Evolutionary conservation across 495 filamentous ascomycete species (phyloP).

Genomic region (Podospora conica): DNA sequence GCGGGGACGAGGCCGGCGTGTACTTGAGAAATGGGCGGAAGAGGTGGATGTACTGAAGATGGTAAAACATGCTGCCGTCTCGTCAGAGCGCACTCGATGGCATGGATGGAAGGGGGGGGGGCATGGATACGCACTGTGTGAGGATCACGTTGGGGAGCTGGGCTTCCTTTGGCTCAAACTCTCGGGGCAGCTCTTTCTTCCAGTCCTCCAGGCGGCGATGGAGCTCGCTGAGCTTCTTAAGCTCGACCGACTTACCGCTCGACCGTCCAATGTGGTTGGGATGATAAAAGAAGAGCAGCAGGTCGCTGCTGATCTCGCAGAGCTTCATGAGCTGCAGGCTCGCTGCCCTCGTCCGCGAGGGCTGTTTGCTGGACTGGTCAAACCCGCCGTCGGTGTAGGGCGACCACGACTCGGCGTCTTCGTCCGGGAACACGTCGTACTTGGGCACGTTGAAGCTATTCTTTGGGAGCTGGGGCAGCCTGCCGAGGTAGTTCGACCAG

Average conservation of each 20-base stretch:
- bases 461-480: conserved; percentile 78
- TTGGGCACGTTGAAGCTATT: conserved; percentile 77
- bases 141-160: conserved; percentile 81
- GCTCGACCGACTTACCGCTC: conserved; percentile 57
- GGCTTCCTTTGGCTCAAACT: conserved; percentile 85
- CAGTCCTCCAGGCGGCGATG: conserved; percentile 88
- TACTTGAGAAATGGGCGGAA: conserved; percentile 97
- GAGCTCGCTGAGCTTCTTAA: conserved; percentile 88
- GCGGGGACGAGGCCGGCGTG: conserved; percentile 66
- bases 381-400: conserved; percentile 84
- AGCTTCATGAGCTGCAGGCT: conserved; percentile 75
- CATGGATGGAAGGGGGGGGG: not conserved
- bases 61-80: conserved; percentile 80
- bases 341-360: conserved; percentile 75
- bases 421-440: conserved; percentile 83
- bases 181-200: conserved; percentile 77
- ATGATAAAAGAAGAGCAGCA: conserved; percentile 87
- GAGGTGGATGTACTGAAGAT: conserved; percentile 91
- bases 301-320: conserved; percentile 88
- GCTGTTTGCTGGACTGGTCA: conserved; percentile 61
- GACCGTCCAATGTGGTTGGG: conserved; percentile 57
- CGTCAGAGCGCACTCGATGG: conserved; percentile 25
- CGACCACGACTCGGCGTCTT: conserved; percentile 80
- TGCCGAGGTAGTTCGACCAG: conserved; percentile 97
- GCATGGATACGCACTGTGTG: conserved; percentile 71